A percentile compares a stretch with the other conserved stretches of the same genome.
These are phyloP conservation scores for Scedosporium boydii DNA, from an alignment of 2,329 filamentous ascomycete genomes.

Conservation along the genomic window DNA sequence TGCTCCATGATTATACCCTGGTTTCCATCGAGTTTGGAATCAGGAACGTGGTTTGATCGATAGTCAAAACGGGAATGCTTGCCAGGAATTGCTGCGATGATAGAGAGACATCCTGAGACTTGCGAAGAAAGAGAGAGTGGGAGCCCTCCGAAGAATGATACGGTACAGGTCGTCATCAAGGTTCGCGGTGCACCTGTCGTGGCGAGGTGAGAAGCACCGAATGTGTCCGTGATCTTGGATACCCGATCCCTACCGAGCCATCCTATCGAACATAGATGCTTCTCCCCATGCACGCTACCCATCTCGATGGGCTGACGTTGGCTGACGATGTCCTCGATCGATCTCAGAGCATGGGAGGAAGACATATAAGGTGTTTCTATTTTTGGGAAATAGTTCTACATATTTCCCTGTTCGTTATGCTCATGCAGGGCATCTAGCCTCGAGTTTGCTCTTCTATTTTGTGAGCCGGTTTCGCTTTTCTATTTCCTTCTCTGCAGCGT, in stretches of 20 bases:
- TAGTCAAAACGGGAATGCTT: neutral
- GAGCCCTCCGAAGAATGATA: neutral
- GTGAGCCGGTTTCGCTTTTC: neutral
- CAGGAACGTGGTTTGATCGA: neutral
- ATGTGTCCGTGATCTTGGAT: neutral
- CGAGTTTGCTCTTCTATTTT: neutral
- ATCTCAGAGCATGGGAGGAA: neutral
- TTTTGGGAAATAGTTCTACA: neutral
- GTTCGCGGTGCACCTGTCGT: neutral
- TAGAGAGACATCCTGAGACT: neutral
- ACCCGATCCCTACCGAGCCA: too few species aligned
- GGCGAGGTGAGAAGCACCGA: neutral
- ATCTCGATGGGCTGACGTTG: neutral
- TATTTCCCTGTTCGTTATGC: neutral
- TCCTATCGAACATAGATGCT: too few species aligned
- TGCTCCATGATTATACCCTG: too few species aligned
- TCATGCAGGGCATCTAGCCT: neutral
- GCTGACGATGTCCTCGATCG: neutral
- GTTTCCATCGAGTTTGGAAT: neutral
- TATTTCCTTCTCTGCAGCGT: neutral
- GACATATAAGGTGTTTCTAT: neutral
- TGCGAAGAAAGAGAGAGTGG: neutral
- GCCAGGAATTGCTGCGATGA: neutral
- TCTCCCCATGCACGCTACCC: too few species aligned
- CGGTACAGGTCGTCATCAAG: neutral